Percentiles rank a stretch among this genome's conserved stretches.
These are phyloP conservation scores for Paulownia fortunei DNA, from an alignment of 257 asterid genomes.

Conservation along the genomic window DNA sequence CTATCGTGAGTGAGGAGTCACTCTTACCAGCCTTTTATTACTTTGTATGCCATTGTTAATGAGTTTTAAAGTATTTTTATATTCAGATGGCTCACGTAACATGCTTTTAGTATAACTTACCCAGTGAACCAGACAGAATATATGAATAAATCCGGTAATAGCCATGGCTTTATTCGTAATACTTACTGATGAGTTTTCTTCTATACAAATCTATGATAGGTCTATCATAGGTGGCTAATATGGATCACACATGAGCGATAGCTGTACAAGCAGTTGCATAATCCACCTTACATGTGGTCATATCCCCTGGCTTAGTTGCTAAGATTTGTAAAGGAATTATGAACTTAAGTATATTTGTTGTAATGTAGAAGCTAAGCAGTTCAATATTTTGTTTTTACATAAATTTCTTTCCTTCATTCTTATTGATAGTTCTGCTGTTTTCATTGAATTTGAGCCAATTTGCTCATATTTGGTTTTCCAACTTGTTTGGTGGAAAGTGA, in stretches of 20 bases:
- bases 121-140: not conserved
- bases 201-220: not conserved
- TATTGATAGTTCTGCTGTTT: not conserved
- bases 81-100: not conserved
- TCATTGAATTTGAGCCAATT: not conserved
- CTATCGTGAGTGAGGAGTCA: not conserved
- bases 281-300: not conserved
- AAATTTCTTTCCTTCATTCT: not conserved
- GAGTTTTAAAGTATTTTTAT: conserved; percentile 4
- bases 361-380: not conserved
- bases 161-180: not conserved
- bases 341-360: not conserved
- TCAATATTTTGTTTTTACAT: not conserved
- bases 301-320: not conserved
- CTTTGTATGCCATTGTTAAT: not conserved
- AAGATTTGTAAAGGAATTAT: not conserved
- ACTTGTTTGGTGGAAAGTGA: not conserved
- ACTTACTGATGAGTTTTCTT: not conserved
- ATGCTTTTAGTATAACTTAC: conserved; percentile 3
- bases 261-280: conserved; percentile 1
- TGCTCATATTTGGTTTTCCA: not conserved
- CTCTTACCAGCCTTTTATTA: conserved; percentile 6
- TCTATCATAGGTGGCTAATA: not conserved
- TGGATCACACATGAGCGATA: not conserved
- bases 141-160: not conserved